Evolutionary conservation across 2,329 filamentous ascomycete species (phyloP).

Genomic region (Colletotrichum destructivum): DNA sequence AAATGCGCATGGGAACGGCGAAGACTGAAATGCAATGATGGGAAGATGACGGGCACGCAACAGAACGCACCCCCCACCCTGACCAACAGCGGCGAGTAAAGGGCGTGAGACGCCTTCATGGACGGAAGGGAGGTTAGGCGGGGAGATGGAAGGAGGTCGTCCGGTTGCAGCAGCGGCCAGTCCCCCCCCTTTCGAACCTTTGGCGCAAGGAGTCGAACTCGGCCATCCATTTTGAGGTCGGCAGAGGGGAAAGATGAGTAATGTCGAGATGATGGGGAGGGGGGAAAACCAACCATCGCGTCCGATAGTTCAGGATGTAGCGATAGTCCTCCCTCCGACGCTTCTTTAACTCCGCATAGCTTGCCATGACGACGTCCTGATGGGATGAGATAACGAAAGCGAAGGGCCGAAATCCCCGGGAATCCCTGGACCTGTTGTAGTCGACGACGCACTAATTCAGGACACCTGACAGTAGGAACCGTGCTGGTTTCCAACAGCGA

Average conservation of each 20-base stretch:
- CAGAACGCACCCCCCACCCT: not conserved
- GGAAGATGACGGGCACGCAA: conserved; percentile 18
- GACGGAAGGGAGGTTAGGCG: conserved; percentile 4
- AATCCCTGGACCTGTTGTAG: not conserved
- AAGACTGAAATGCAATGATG: conserved; percentile 35
- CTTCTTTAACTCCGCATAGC: conserved; percentile 64
- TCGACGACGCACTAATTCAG: not conserved
- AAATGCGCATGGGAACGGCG: not conserved
- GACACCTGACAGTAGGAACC: not conserved
- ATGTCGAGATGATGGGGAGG: not conserved
- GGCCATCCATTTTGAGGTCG: conserved; percentile 14
- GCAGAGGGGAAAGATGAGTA: not conserved
- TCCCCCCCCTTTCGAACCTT: conserved; percentile 15
- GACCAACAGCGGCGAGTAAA: no score
- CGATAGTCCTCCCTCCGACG: conserved; percentile 81
- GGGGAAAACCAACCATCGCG: conserved; percentile 77
- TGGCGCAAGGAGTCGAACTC: conserved; percentile 17
- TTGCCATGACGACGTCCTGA: conserved; percentile 20
- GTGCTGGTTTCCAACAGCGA: not conserved
- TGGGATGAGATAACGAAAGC: conserved; percentile 18
- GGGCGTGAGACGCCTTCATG: not conserved
- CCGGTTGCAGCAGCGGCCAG: conserved; percentile 18
- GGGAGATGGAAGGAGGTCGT: conserved; percentile 5
- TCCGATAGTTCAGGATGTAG: conserved; percentile 86
- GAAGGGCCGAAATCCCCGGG: not conserved